These are phyloP conservation scores for Nissolia schottii DNA, from an alignment of 306 rosid species.

Conservation along the genomic window DNA sequence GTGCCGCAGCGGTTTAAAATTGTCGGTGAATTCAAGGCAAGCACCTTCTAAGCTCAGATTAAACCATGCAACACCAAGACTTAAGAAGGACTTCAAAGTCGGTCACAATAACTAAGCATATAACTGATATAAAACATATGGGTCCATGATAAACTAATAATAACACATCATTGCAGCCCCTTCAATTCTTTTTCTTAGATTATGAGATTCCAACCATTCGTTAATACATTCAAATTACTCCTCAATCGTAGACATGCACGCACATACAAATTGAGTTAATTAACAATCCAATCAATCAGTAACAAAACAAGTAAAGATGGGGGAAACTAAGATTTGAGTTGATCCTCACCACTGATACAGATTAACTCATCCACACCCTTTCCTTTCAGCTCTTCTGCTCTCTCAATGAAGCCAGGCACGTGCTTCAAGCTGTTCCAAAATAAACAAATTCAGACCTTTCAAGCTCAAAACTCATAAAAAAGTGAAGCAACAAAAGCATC, in stretches of 20 bases:
- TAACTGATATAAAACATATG: neutral
- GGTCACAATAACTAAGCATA: neutral
- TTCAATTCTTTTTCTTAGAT: neutral
- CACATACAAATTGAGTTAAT: neutral
- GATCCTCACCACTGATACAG: constrained; percentile 59
- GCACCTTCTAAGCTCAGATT: neutral
- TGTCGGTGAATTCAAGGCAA: neutral
- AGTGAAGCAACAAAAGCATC: neutral
- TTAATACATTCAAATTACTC: neutral
- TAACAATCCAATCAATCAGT: neutral
- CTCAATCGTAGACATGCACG: neutral
- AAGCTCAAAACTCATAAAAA: neutral
- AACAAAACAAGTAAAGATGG: neutral
- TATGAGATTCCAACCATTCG: neutral
- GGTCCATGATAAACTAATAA: neutral
- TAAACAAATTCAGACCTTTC: neutral
- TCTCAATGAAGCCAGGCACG: constrained; percentile 81
- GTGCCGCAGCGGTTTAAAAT: neutral
- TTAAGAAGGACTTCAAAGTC: neutral
- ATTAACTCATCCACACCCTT: constrained; percentile 77
- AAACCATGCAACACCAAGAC: neutral
- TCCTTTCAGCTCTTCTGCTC: constrained; percentile 58
- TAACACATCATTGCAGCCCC: neutral
- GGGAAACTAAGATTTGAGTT: neutral
- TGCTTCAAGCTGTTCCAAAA: constrained; percentile 66